Evolutionary conservation across 768 basidiomycete genomes (phyloP), one percentile per base, ranked within the genome.

Genomic region (Tylopilus sp.): DNA sequence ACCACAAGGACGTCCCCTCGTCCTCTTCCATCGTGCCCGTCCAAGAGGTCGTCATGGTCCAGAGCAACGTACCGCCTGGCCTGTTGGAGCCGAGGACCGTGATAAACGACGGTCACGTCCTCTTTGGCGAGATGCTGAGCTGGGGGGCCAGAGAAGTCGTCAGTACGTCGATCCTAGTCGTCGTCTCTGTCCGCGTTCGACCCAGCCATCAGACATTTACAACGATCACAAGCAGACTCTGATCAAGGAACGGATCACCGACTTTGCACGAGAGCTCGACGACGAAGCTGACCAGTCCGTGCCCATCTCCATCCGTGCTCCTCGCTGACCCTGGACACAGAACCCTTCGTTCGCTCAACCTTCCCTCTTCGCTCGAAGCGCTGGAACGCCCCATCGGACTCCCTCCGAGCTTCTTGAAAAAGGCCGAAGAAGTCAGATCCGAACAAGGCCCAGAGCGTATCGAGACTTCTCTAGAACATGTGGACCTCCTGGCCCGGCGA

Each of bases 111-210:
- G 76, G 77, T 12, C 77, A 71, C 13, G 72, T 86, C 21, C 72
- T 94, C 29, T 93, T 97, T 63, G 82, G 78, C 4, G 84, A 85
- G 11, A 71, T 99, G 41, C 76, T 92, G 1, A 80, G 86, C 16
- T 93, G 92, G 82, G 95, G 93, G n/a, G 87, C 89, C 0, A 83
- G 85, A 52, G 80, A 90, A 53, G 95, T 96, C 3, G 81, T 97
- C 57, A 92, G 92, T 95, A 62, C 64, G 85, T 70, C 29, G 38
- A 30, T 45, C 31, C 30, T 17, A 9, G 22, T 49, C 55, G 34
- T 36, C 19, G 25, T 33, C 29, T 43, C 45, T 10, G 48, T 16
- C 22, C n/a, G n/a, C n/a, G n/a, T 51, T 21, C 42, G 33, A 54
- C 30, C 40, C 11, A 3, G 16, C 52, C 22, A 16, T 22, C 53